phyloP scores from a whole-genome alignment of 192 early-diverging fungal species.

The Entomortierella lignicola region DNA sequence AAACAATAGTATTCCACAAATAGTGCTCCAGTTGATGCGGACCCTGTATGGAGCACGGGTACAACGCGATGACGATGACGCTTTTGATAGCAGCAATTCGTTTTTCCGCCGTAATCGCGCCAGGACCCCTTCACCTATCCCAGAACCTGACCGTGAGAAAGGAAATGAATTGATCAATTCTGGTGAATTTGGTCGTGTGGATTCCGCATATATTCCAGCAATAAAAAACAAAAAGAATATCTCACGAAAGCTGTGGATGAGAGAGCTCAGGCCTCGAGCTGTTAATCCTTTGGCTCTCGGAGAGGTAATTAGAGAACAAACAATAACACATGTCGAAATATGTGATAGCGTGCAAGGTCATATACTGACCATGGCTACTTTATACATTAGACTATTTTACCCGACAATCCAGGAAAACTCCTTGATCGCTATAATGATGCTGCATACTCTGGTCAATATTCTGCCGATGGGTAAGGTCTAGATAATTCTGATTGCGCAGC shows the following conservation, averaged over 20 bases:
- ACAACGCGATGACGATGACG: background rate
- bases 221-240: conserved; percentile 11
- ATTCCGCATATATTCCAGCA: conserved; percentile 21
- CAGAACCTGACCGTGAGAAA: conserved; percentile 36
- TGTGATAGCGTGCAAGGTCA: background rate
- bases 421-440: conserved; percentile 43
- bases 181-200: conserved; percentile 49
- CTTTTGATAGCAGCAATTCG: background rate
- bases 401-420: conserved; percentile 50
- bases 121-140: conserved; percentile 29
- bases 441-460: conserved; percentile 68
- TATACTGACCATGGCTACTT: background rate
- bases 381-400: conserved; percentile 36
- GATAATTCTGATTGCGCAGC: conserved; percentile 18
- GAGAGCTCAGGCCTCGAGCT: conserved; percentile 31
- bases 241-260: conserved; percentile 37
- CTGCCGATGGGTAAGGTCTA: conserved; percentile 55
- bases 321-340: too few relatives aligned
- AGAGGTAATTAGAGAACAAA: conserved; percentile 20
- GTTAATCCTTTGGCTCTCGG: conserved; percentile 20
- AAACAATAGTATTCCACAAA: background rate
- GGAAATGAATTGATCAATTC: conserved; percentile 38
- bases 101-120: background rate
- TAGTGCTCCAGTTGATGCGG: conserved; percentile 2
- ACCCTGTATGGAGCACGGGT: background rate